Evolutionary conservation across 2,329 filamentous ascomycete genomes (phyloP), one percentile per base, ranked within the genome.

Genomic region (Botrytis pseudocinerea): DNA sequence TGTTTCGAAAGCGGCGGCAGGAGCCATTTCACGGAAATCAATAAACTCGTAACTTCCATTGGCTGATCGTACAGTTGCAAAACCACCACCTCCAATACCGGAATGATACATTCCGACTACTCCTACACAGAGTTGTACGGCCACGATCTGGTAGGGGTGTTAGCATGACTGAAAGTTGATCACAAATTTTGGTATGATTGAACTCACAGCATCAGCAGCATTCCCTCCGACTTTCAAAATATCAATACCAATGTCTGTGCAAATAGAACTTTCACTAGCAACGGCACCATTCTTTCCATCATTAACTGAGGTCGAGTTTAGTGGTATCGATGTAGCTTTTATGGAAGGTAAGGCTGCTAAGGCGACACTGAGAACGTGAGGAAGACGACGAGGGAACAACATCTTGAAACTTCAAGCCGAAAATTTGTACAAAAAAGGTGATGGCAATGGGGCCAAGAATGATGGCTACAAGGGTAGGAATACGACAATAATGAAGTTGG

Each of bases 21-120:
- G 91, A 2, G 91, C 91, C 6, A 86, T 90, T 78, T 93, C 91
- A 40, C 91, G 84, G 78, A 92, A 93, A 78, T 93, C 91, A 77
- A 93, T 87, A 76, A 87, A 89, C 75, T 92, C 90, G 76, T 90
- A 92, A 5, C 82, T 83, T n/a, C 89, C 89, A 76, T 90, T 87
- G 4, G 85, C 82, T 22, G 85, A 82, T 73, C 88, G 86, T 35
- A 92, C 86, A 22, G 91, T 83, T 84, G 89, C 88, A 80, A 92
- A 93, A 1, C 91, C 91, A 61, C 91, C 91, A 2, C 91, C 91
- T 18, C 89, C 90, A 71, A 92, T 85, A 6, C 90, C 90, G 63
- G 83, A 85, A 76, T 88, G 87, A 73, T 87, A 87, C 85, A 87
- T 87, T 1, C 81, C 85, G 75, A 86, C 82, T 2, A 86, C 85